A percentile compares a stretch with the other conserved stretches of the same genome.
These are phyloP conservation scores for Davidsoniella virescens DNA, from an alignment of 2,329 filamentous ascomycete species.

Conservation along the genomic window DNA sequence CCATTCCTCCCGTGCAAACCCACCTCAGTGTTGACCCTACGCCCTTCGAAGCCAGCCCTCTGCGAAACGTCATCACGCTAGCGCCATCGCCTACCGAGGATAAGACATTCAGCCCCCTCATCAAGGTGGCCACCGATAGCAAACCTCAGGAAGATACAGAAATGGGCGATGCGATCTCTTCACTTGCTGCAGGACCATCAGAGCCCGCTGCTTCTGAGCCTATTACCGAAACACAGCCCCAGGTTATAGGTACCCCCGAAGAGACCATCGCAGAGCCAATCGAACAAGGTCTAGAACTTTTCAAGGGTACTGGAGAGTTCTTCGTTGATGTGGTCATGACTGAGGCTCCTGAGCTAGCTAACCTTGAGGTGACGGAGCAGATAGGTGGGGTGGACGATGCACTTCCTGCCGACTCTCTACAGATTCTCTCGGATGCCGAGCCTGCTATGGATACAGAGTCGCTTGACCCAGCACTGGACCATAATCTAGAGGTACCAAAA, in stretches of 20 bases:
- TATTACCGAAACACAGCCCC: background rate
- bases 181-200: background rate
- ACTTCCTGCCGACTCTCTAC: background rate
- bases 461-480: background rate
- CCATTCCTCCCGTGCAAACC: conserved; percentile 18
- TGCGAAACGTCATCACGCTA: conserved; percentile 9
- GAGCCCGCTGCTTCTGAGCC: background rate
- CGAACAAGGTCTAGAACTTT: background rate
- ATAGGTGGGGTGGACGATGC: background rate
- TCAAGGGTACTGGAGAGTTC: too few relatives aligned
- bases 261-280: background rate
- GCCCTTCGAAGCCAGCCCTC: conserved; percentile 7
- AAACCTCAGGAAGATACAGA: conserved; percentile 1
- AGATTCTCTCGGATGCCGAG: too few relatives aligned
- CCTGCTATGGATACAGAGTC: too few relatives aligned
- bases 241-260: background rate
- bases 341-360: conserved; percentile 8
- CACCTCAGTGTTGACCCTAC: conserved; percentile 14
- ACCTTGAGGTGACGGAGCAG: conserved; percentile 1
- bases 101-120: background rate
- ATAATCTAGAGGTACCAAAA: background rate
- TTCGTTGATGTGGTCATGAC: conserved; percentile 19
- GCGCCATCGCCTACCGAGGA: conserved; percentile 1
- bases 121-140: background rate
- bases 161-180: background rate